phyloP scores from a whole-genome alignment of 768 basidiomycete genomes.

The Amyloporia xantha region DNA sequence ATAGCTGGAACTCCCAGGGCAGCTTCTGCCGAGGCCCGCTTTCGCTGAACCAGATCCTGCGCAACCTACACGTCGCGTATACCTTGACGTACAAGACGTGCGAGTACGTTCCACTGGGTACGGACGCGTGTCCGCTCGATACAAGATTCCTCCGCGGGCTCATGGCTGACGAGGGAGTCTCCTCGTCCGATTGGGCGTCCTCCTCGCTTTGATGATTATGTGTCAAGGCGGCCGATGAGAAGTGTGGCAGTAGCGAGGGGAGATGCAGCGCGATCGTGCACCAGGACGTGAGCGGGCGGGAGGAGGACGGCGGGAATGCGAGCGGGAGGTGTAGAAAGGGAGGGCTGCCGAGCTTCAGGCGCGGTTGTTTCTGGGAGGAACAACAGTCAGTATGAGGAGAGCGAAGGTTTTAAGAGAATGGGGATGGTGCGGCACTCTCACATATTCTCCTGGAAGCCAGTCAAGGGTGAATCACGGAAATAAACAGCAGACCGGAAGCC shows the following conservation, averaged over 20 bases:
- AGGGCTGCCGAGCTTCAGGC: slow-evolving; percentile 36
- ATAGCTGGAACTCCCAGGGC: slow-evolving; percentile 77
- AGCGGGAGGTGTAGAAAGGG: slow-evolving; percentile 71
- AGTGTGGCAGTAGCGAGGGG: slow-evolving; percentile 52
- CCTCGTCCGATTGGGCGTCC: slow-evolving; percentile 6
- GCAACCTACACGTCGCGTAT: slow-evolving; percentile 70
- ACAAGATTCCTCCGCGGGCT: slow-evolving; percentile 8
- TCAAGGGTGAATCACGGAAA: no score
- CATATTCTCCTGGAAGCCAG: no score
- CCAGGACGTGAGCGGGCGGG: slow-evolving; percentile 63
- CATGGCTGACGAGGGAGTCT: slow-evolving; percentile 5
- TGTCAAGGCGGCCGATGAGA: slow-evolving; percentile 37
- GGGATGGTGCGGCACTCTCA: no score
- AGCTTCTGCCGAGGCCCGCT: slow-evolving; percentile 41
- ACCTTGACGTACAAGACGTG: slow-evolving; percentile 70
- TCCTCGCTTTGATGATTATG: slow-evolving; percentile 17
- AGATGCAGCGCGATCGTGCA: slow-evolving; percentile 57
- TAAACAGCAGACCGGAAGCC: no score
- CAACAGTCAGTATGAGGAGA: background rate
- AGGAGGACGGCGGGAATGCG: slow-evolving; percentile 49
- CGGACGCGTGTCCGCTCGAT: slow-evolving; percentile 13
- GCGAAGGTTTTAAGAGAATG: no score
- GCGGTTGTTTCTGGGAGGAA: slow-evolving; percentile 43
- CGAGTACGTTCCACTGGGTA: slow-evolving; percentile 53
- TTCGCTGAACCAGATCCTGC: slow-evolving; percentile 73